A percentile compares a stretch with the other conserved stretches of the same genome.
These are phyloP conservation scores for Pleurozium schreberi DNA, from an alignment of 225 moss, liverwort and hornwort genomes.

Conservation along the genomic window DNA sequence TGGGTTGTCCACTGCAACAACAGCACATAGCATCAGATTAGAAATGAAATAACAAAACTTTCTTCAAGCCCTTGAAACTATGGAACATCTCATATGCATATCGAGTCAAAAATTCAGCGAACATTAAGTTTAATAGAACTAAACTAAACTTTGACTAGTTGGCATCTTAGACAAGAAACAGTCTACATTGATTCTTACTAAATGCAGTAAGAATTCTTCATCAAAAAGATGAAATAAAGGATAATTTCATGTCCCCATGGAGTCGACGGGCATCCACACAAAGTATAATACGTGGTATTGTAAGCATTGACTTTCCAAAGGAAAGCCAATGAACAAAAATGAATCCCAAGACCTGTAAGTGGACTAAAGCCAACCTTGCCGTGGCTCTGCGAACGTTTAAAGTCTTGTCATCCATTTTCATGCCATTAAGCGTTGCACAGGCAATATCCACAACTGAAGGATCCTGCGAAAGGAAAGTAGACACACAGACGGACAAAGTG, in stretches of 20 bases:
- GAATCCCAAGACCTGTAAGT: constrained; percentile 63
- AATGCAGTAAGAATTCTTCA: neutral
- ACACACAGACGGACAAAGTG: constrained; percentile 72
- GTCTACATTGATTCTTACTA: neutral
- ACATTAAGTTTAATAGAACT: neutral
- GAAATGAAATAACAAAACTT: neutral
- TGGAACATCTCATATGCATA: neutral
- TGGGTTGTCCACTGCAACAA: constrained; percentile 90
- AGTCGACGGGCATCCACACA: constrained; percentile 3
- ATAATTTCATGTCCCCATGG: neutral
- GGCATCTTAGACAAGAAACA: neutral
- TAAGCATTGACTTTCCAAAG: constrained; percentile 21
- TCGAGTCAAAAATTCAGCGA: neutral
- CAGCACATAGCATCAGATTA: neutral
- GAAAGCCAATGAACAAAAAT: constrained; percentile 32
- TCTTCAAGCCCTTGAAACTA: neutral
- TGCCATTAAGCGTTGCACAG: constrained; percentile 99
- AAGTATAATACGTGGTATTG: neutral
- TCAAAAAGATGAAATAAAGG: neutral
- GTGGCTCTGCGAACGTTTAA: constrained; percentile 99
- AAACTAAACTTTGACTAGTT: neutral
- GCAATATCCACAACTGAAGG: constrained; percentile 99
- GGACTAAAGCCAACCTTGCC: constrained; percentile 99
- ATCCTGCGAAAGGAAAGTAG: constrained; percentile 83
- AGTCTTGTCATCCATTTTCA: constrained; percentile 99